phyloP scores from a whole-genome alignment of 2,329 filamentous ascomycete genomes.

The Colletotrichum horii region DNA sequence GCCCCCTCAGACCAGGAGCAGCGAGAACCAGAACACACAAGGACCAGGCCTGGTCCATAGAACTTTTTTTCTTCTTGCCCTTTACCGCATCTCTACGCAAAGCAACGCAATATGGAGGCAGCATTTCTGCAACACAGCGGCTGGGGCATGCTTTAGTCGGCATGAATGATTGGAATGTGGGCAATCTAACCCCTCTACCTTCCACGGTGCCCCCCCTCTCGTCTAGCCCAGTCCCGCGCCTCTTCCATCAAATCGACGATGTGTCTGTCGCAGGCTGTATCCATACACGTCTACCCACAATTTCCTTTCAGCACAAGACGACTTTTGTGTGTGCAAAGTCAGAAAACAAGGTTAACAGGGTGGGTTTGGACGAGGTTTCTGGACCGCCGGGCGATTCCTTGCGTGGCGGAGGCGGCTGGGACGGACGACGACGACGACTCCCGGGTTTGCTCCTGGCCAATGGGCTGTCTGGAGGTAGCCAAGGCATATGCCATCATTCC shows the following conservation, averaged over 20 bases:
- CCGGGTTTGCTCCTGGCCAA: not conserved
- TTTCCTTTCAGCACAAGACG: not conserved
- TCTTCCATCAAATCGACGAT: slow-evolving; percentile 12
- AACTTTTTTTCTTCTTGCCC: not conserved
- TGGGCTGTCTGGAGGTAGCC: not conserved
- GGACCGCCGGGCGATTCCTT: not conserved
- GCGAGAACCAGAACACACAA: not conserved
- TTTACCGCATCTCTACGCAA: not conserved
- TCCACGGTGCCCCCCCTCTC: not conserved
- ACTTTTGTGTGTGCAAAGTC: not conserved
- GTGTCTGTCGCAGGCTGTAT: slow-evolving; percentile 3
- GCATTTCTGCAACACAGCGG: slow-evolving; percentile 15
- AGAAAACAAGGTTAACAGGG: slow-evolving; percentile 2
- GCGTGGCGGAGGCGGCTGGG: slow-evolving; percentile 4
- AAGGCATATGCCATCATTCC: slow-evolving; percentile 10
- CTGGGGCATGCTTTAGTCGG: slow-evolving; percentile 16
- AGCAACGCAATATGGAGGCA: slow-evolving; percentile 18
- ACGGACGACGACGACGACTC: not conserved
- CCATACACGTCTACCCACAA: not conserved
- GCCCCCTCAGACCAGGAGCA: not conserved
- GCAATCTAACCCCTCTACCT: slow-evolving; percentile 6
- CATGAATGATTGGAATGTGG: slow-evolving; percentile 21
- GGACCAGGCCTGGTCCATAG: not conserved
- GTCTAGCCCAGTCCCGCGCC: slow-evolving; percentile 3
- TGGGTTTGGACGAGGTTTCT: not conserved